These are phyloP conservation scores for Sanghuangporus baumii DNA, from an alignment of 1,284 basidiomycete species.

Conservation along the genomic window DNA sequence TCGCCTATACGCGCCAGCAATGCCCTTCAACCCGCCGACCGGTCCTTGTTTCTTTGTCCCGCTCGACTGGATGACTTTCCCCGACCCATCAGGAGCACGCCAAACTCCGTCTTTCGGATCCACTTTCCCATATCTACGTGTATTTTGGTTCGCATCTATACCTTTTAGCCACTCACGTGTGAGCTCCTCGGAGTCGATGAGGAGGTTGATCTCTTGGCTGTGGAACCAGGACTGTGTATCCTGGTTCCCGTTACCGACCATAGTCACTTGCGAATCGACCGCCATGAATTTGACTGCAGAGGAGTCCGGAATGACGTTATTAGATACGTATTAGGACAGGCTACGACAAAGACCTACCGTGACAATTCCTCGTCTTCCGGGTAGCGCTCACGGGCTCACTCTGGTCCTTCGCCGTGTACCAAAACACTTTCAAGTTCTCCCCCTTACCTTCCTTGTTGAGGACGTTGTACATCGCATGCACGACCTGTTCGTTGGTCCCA, in stretches of 20 bases:
- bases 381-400: slow-evolving; percentile 67
- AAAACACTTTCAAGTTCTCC: slow-evolving; percentile 58
- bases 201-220: slow-evolving; percentile 72
- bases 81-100: slow-evolving; percentile 40
- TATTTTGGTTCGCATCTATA: slow-evolving; percentile 50
- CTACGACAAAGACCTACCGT: slow-evolving; percentile 27
- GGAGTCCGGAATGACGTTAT: background rate
- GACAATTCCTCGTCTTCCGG: slow-evolving; percentile 72
- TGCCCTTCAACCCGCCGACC: slow-evolving; percentile 20
- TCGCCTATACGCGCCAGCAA: slow-evolving; percentile 20
- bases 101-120: slow-evolving; percentile 47
- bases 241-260: slow-evolving; percentile 66
- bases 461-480: slow-evolving; percentile 55
- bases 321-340: background rate
- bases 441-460: slow-evolving; percentile 47
- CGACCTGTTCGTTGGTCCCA: slow-evolving; percentile 76
- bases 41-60: slow-evolving; percentile 18
- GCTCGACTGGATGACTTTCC: slow-evolving; percentile 17
- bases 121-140: slow-evolving; percentile 43
- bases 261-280: slow-evolving; percentile 66
- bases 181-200: slow-evolving; percentile 57
- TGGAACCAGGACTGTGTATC: slow-evolving; percentile 79
- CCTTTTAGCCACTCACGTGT: slow-evolving; percentile 48
- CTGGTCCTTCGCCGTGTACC: slow-evolving; percentile 68
- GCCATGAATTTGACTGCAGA: slow-evolving; percentile 63